Percentiles rank a stretch among this genome's conserved stretches.
phyloP scores from a whole-genome alignment of 2,329 filamentous ascomycete species.

The Pleurostoma richardsiae region DNA sequence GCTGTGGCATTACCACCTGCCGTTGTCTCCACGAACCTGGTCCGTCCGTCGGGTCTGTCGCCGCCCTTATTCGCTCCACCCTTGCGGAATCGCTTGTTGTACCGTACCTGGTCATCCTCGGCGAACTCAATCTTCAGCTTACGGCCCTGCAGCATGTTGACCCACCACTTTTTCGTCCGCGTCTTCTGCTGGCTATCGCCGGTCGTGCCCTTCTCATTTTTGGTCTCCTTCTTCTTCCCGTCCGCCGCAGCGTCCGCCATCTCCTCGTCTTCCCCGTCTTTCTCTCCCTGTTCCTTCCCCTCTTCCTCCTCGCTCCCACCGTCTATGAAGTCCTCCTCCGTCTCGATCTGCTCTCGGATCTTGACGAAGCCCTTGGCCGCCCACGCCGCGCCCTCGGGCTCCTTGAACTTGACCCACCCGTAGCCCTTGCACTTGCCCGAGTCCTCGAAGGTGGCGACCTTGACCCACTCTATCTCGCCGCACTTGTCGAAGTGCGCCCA shows the following conservation, averaged over 20 bases:
- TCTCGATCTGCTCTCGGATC: conserved; percentile 61
- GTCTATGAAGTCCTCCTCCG: conserved; percentile 55
- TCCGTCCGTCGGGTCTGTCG: conserved; percentile 8
- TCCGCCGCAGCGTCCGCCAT: conserved; percentile 21
- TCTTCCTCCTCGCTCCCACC: conserved; percentile 38
- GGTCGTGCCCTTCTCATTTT: conserved; percentile 33
- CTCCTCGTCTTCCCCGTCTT: conserved; percentile 24
- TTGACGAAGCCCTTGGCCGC: conserved; percentile 79
- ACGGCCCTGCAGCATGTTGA: conserved; percentile 77
- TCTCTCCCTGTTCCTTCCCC: conserved; percentile 32
- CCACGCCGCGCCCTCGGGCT: conserved; percentile 66
- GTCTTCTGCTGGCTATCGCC: conserved; percentile 36
- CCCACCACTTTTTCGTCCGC: conserved; percentile 70
- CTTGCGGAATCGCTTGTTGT: conserved; percentile 91
- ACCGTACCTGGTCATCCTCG: conserved; percentile 81
- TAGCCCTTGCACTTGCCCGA: conserved; percentile 97
- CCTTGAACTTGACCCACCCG: conserved; percentile 89
- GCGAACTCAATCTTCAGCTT: conserved; percentile 86
- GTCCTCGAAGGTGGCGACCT: conserved; percentile 94
- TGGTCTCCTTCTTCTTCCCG: conserved; percentile 13
- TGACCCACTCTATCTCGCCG: conserved; percentile 75
- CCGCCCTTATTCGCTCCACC: conserved; percentile 43
- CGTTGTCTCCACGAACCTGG: conserved; percentile 17
- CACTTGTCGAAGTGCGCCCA: conserved; percentile 79
- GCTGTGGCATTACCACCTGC: background rate